Conservation (phyloP, 176 grass and related monocot genomes). For the Aegilops tauschii region DNA sequence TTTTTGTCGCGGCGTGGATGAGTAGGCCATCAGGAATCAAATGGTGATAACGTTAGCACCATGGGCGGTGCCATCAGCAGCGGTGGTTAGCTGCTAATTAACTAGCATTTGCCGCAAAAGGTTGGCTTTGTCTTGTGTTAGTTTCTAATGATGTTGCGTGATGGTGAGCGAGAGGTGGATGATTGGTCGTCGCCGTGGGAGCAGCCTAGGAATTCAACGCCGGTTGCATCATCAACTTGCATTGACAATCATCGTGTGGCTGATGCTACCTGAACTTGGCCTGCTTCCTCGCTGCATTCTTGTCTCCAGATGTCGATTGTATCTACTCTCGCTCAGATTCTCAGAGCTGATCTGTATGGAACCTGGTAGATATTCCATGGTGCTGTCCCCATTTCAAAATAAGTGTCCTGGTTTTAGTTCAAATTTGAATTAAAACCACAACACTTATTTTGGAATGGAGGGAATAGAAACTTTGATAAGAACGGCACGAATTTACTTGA, state of each 20-base stretch:
- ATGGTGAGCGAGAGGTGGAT: slow-evolving; percentile 7
- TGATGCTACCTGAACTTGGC: not conserved
- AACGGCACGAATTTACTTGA: too few species aligned
- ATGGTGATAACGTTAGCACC: slow-evolving; percentile 23
- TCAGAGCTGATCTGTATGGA: not conserved
- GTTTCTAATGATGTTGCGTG: not conserved
- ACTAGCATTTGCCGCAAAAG: slow-evolving; percentile 11
- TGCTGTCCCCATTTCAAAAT: too few species aligned
- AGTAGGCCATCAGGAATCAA: slow-evolving; percentile 14
- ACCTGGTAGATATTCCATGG: not conserved
- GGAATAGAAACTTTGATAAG: too few species aligned
- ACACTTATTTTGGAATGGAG: too few species aligned
- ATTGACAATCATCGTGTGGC: not conserved
- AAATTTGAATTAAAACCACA: too few species aligned
- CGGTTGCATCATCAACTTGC: not conserved
- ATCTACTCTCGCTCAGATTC: not conserved
- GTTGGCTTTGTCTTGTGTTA: slow-evolving; percentile 4
- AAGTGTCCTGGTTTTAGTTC: too few species aligned
- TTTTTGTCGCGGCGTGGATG: slow-evolving; percentile 28
- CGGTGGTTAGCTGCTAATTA: slow-evolving; percentile 9
- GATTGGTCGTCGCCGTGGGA: slow-evolving; percentile 25
- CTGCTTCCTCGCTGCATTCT: not conserved
- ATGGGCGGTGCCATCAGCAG: slow-evolving; percentile 22
- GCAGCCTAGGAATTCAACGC: slow-evolving; percentile 12
- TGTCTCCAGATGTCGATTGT: not conserved